Percentiles rank a stretch among this genome's conserved stretches.
Conservation (phyloP, 164 flowering plant species). For the Magnolia kwangsiensis region DNA sequence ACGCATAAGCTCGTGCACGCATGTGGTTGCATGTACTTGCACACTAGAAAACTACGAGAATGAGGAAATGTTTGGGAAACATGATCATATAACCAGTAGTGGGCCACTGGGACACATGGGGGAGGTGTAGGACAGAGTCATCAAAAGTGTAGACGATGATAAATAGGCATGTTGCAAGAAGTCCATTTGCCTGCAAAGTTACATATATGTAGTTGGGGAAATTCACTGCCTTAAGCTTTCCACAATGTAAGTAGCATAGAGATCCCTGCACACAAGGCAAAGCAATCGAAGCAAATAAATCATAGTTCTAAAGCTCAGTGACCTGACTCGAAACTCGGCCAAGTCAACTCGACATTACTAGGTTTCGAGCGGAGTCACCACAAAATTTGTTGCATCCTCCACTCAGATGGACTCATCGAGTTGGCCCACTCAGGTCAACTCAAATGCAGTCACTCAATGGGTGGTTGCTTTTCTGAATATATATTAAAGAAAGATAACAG, state of each 20-base stretch:
- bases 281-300: not conserved
- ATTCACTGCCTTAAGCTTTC: conserved; percentile 75
- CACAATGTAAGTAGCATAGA: conserved; percentile 77
- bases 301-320: too few relatives aligned
- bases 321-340: too few relatives aligned
- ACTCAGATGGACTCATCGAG: too few relatives aligned
- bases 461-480: too few relatives aligned
- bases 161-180: not conserved
- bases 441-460: too few relatives aligned
- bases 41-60: not conserved
- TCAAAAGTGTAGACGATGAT: not conserved
- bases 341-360: too few relatives aligned
- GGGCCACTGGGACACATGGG: not conserved
- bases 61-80: not conserved
- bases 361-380: too few relatives aligned
- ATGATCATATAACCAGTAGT: not conserved
- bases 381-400: too few relatives aligned
- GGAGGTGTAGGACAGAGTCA: not conserved
- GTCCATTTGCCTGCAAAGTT: not conserved
- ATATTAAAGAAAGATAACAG: too few relatives aligned
- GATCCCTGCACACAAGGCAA: conserved; percentile 53
- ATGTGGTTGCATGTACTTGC: not conserved
- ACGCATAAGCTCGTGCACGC: not conserved
- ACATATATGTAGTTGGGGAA: not conserved
- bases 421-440: too few relatives aligned